A percentile compares a stretch with the other conserved stretches of the same genome.
These are phyloP conservation scores for Lophiotrema nucula DNA, from an alignment of 495 filamentous ascomycete species.

Conservation along the genomic window DNA sequence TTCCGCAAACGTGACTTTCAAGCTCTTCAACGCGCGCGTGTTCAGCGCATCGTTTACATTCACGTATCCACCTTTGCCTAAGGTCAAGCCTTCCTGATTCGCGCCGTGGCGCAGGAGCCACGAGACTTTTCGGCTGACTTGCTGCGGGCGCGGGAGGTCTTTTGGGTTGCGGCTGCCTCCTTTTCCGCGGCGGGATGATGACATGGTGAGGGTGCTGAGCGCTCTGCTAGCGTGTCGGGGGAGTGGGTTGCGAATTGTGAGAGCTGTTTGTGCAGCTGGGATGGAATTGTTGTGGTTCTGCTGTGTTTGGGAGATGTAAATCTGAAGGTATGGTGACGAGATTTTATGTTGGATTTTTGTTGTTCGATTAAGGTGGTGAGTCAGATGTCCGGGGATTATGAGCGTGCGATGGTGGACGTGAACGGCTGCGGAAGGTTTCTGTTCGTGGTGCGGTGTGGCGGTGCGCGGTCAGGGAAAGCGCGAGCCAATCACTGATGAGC, in stretches of 20 bases:
- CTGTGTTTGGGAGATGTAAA: too few relatives aligned
- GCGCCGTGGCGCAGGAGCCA: conserved; percentile 82
- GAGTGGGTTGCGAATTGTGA: background rate
- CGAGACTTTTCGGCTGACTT: conserved; percentile 77
- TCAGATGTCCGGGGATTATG: too few relatives aligned
- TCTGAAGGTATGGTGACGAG: too few relatives aligned
- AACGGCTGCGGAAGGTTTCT: too few relatives aligned
- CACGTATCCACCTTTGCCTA: conserved; percentile 78
- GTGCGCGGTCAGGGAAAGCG: too few relatives aligned
- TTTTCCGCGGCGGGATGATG: conserved; percentile 24
- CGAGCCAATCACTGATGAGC: too few relatives aligned
- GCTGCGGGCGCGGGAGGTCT: conserved; percentile 54
- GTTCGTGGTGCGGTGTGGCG: too few relatives aligned
- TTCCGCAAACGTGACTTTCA: conserved; percentile 71
- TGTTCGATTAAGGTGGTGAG: too few relatives aligned
- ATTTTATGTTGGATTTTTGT: too few relatives aligned
- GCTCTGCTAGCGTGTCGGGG: background rate
- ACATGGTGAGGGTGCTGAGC: background rate
- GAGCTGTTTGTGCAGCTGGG: too few relatives aligned
- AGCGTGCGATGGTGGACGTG: too few relatives aligned
- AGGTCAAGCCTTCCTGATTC: conserved; percentile 67
- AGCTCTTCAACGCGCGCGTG: conserved; percentile 65
- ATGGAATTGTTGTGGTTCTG: too few relatives aligned
- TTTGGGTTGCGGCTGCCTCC: conserved; percentile 40
- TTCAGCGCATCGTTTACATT: conserved; percentile 73